A percentile compares a stretch with the other conserved stretches of the same genome.
Conservation (phyloP, 2,329 filamentous ascomycete genomes). For the Penicillium sp. region DNA sequence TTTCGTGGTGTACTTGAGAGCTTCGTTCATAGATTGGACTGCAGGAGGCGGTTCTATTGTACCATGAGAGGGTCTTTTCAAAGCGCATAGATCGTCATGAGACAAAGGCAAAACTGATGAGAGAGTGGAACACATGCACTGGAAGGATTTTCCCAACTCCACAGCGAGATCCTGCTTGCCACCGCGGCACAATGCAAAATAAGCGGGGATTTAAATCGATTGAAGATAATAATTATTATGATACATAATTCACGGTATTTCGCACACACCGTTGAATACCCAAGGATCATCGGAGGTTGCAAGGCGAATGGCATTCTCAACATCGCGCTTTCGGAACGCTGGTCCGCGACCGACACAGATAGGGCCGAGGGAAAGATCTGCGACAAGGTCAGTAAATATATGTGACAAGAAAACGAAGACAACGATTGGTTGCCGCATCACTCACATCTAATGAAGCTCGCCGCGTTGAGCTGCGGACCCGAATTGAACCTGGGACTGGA, state of each 20-base stretch:
- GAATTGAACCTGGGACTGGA: slow-evolving; percentile 10
- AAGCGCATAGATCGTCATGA: background rate
- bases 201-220: background rate
- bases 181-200: background rate
- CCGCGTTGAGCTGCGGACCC: slow-evolving; percentile 14
- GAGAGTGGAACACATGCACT: background rate
- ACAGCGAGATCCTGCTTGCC: background rate
- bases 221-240: background rate
- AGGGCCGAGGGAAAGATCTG: slow-evolving; percentile 20
- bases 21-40: background rate
- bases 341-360: slow-evolving; percentile 29
- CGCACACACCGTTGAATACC: slow-evolving; percentile 5
- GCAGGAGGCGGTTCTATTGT: background rate
- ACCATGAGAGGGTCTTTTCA: background rate
- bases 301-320: slow-evolving; percentile 25
- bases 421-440: background rate
- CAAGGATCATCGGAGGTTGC: slow-evolving; percentile 20
- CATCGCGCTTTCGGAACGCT: slow-evolving; percentile 22
- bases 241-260: background rate
- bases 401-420: background rate
- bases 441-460: slow-evolving; percentile 24
- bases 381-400: slow-evolving; percentile 12
- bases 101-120: background rate
- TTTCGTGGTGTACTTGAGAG: background rate
- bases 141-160: background rate